These are phyloP conservation scores for Daldinia bambusicola DNA, from an alignment of 495 filamentous ascomycete genomes.

Conservation along the genomic window DNA sequence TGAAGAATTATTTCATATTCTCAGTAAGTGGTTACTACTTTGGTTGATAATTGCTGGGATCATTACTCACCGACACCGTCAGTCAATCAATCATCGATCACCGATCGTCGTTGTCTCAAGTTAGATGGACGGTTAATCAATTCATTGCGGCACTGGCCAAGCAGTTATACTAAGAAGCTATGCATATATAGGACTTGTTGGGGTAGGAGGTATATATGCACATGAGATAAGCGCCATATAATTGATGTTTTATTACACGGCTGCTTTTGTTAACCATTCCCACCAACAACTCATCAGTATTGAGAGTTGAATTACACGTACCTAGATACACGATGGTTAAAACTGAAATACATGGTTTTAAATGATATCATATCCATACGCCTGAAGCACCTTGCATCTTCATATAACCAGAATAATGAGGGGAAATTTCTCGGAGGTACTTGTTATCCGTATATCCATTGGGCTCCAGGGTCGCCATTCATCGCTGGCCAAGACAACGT, in stretches of 20 bases:
- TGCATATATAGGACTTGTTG: background rate
- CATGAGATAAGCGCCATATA: background rate
- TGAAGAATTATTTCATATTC: background rate
- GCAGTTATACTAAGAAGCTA: background rate
- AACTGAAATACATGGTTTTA: background rate
- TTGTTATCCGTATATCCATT: constrained; percentile 23
- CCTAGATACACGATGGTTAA: background rate
- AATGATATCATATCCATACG: background rate
- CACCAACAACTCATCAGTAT: background rate
- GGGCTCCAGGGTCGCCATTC: constrained; percentile 16
- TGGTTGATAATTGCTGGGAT: background rate
- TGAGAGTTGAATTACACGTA: background rate
- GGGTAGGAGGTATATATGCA: background rate
- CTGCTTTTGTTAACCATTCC: background rate
- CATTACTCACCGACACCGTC: background rate
- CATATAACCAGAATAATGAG: background rate
- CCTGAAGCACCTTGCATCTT: background rate
- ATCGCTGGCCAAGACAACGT: constrained; percentile 29
- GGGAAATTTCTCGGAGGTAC: background rate
- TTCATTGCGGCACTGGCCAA: background rate
- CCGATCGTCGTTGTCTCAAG: background rate
- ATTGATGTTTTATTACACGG: background rate
- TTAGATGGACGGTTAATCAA: background rate
- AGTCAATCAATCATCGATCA: background rate
- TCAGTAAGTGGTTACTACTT: background rate